Percentiles rank a stretch among this genome's conserved stretches.
phyloP scores from a whole-genome alignment of 139 green algal genomes.

The Asterochloris erici region DNA sequence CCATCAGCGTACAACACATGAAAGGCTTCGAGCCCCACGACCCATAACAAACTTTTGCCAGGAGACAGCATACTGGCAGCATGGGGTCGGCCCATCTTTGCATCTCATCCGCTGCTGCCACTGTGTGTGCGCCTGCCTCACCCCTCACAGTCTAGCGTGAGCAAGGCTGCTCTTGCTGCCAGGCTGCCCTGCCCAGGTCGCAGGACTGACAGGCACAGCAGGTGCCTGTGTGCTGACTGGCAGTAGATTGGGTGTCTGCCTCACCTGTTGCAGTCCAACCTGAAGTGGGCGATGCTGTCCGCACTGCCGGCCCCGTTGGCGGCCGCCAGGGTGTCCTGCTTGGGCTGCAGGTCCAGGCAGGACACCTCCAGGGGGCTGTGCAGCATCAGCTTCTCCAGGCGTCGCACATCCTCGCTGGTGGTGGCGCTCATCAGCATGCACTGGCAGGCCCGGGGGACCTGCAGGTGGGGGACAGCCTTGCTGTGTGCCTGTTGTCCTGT shows the following conservation, averaged over 20 bases:
- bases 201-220: too few relatives aligned
- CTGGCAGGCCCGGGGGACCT: conserved; percentile 78
- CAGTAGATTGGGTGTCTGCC: background rate
- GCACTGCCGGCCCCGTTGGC: conserved; percentile 18
- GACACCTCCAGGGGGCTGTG: conserved; percentile 85
- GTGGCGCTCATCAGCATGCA: conserved; percentile 93
- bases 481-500: background rate
- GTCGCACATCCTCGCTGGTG: conserved; percentile 70
- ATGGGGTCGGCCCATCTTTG: too few relatives aligned
- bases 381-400: conserved; percentile 80
- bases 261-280: conserved; percentile 21
- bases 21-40: too few relatives aligned
- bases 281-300: conserved; percentile 57
- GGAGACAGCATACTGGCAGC: too few relatives aligned
- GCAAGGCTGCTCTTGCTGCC: too few relatives aligned
- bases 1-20: background rate
- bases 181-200: too few relatives aligned
- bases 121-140: too few relatives aligned
- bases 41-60: too few relatives aligned
- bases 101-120: too few relatives aligned
- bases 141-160: too few relatives aligned
- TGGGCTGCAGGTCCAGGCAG: conserved; percentile 37
- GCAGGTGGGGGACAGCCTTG: conserved; percentile 4
- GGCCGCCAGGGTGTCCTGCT: background rate
- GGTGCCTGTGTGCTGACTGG: too few relatives aligned